These are phyloP conservation scores for Nicotiana attenuata DNA, from an alignment of 257 asterid species.

Conservation along the genomic window DNA sequence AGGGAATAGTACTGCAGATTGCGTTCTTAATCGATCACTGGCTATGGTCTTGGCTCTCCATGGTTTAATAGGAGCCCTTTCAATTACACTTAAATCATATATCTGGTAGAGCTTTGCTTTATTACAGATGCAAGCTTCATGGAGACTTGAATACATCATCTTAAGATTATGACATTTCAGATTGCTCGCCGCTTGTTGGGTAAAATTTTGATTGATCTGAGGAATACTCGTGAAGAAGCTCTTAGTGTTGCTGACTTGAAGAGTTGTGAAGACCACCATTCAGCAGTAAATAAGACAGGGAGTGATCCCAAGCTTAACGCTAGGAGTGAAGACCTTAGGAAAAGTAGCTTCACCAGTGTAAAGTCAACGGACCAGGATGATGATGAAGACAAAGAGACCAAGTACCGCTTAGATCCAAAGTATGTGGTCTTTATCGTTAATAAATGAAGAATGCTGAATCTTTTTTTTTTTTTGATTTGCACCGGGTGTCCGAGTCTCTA, in stretches of 20 bases:
- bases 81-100: neutral
- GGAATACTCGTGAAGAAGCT: slow-evolving; percentile 92
- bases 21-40: neutral
- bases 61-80: neutral
- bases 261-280: slow-evolving; percentile 47
- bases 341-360: slow-evolving; percentile 79
- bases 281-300: slow-evolving; percentile 19
- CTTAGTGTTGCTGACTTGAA: slow-evolving; percentile 73
- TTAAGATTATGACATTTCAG: slow-evolving; percentile 28
- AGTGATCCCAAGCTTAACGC: slow-evolving; percentile 31
- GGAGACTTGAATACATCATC: slow-evolving; percentile 6
- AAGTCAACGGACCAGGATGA: slow-evolving; percentile 77
- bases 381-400: slow-evolving; percentile 80
- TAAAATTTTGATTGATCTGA: slow-evolving; percentile 71
- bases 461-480: too few species aligned
- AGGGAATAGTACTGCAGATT: neutral
- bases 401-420: slow-evolving; percentile 94
- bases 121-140: slow-evolving; percentile 3
- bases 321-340: slow-evolving; percentile 52
- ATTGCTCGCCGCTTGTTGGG: slow-evolving; percentile 92
- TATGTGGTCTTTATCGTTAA: slow-evolving; percentile 16
- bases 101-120: neutral
- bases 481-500: too few species aligned
- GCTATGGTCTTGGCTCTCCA: neutral
- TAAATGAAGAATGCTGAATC: slow-evolving; percentile 1